These are phyloP conservation scores for Globisporangium abappressorium DNA, from an alignment of 352 stramenopile genomes.

Conservation along the genomic window DNA sequence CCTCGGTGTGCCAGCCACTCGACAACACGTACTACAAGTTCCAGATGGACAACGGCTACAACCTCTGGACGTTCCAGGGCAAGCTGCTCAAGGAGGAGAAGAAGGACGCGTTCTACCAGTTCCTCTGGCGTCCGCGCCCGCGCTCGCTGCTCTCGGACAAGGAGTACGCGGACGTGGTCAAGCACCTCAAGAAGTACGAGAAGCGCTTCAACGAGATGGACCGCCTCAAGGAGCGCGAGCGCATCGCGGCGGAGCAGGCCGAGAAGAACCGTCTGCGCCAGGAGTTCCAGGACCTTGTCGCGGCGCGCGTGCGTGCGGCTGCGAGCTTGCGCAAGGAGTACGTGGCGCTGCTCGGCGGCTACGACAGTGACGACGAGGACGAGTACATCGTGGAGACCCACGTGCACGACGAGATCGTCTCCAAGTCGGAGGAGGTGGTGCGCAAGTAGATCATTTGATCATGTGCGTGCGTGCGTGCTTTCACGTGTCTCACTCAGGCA, in stretches of 20 bases:
- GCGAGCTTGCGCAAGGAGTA: conserved; percentile 49
- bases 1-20: conserved; percentile 94
- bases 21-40: conserved; percentile 96
- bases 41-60: conserved; percentile 99
- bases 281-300: conserved; percentile 71
- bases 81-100: conserved; percentile 93
- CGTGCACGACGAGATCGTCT: conserved; percentile 72
- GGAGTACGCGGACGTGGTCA: conserved; percentile 94
- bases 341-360: conserved; percentile 65
- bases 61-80: conserved; percentile 97
- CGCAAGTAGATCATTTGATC: conserved; percentile 37
- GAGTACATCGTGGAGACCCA: conserved; percentile 83
- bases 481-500: background rate
- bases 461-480: background rate
- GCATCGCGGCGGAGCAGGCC: conserved; percentile 52
- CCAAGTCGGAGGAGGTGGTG: conserved; percentile 66
- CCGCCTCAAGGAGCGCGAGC: conserved; percentile 79
- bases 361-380: conserved; percentile 80
- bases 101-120: conserved; percentile 97
- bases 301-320: conserved; percentile 31
- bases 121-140: conserved; percentile 90
- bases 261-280: conserved; percentile 68
- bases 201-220: conserved; percentile 89
- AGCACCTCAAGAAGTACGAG: conserved; percentile 98
- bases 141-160: conserved; percentile 91